Percentiles rank a stretch among this genome's conserved stretches.
phyloP scores from a whole-genome alignment of 345 rosid genomes.

The Camelina laxa region DNA sequence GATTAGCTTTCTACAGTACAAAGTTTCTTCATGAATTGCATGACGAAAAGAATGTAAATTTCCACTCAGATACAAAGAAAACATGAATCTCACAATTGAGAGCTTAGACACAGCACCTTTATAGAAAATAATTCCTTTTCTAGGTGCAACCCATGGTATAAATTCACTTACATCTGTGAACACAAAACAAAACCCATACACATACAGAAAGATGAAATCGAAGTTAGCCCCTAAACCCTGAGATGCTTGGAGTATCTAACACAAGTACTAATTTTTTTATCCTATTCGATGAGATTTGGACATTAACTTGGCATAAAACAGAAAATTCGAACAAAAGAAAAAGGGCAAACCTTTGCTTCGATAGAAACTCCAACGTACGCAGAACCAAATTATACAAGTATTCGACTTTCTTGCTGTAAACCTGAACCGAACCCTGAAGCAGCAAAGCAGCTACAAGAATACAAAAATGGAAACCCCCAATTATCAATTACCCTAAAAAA shows the following conservation, averaged over 20 bases:
- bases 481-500: slow-evolving; percentile 2
- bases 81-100: slow-evolving; percentile 7
- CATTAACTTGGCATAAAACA: not conserved
- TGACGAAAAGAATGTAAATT: not conserved
- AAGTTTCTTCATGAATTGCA: not conserved
- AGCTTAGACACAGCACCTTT: slow-evolving; percentile 14
- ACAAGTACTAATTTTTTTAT: slow-evolving; percentile 1
- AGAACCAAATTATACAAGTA: slow-evolving; percentile 88
- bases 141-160: slow-evolving; percentile 1
- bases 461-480: slow-evolving; percentile 23
- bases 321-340: not conserved
- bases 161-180: slow-evolving; percentile 20
- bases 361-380: slow-evolving; percentile 93
- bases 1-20: not conserved
- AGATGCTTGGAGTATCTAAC: slow-evolving; percentile 11
- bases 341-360: slow-evolving; percentile 67
- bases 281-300: not conserved
- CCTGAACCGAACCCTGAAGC: slow-evolving; percentile 98
- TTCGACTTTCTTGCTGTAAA: slow-evolving; percentile 96
- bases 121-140: not conserved
- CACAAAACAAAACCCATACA: slow-evolving; percentile 31
- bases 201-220: slow-evolving; percentile 26
- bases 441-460: slow-evolving; percentile 84
- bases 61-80: not conserved
- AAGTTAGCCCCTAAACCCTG: slow-evolving; percentile 23